phyloP scores from a whole-genome alignment of 495 filamentous ascomycete species.

The Extremus antarcticus region DNA sequence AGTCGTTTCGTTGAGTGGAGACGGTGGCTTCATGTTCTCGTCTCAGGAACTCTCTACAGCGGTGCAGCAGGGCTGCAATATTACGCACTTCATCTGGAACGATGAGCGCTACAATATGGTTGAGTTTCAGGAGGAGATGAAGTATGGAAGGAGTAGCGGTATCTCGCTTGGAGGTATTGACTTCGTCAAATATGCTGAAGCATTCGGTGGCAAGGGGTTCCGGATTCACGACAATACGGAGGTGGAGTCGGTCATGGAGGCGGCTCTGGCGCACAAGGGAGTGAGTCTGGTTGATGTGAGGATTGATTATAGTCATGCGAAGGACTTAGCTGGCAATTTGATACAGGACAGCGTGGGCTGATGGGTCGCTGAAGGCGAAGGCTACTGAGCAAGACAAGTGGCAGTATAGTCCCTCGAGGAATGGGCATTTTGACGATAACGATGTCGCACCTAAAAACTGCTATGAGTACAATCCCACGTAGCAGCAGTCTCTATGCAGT shows the following conservation, averaged over 20 bases:
- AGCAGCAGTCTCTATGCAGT: too few relatives aligned
- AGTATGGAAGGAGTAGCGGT: constrained; percentile 30
- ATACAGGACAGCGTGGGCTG: constrained; percentile 20
- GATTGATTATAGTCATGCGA: constrained; percentile 28
- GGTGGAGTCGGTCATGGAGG: constrained; percentile 27
- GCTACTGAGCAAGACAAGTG: background rate
- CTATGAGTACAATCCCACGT: too few relatives aligned
- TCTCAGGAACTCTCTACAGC: constrained; percentile 26
- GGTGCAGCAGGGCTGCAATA: constrained; percentile 32
- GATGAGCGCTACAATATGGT: constrained; percentile 36
- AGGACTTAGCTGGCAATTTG: constrained; percentile 15
- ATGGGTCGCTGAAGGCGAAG: background rate
- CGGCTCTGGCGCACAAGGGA: constrained; percentile 27
- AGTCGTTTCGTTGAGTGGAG: constrained; percentile 24
- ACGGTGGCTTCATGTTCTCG: constrained; percentile 36
- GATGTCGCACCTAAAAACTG: too few relatives aligned
- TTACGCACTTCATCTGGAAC: constrained; percentile 36
- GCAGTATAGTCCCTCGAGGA: background rate
- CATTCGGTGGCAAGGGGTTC: constrained; percentile 31
- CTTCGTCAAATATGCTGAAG: constrained; percentile 31
- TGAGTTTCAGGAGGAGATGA: constrained; percentile 34
- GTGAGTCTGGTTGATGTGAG: constrained; percentile 31
- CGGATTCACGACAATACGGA: constrained; percentile 19
- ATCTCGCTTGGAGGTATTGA: constrained; percentile 31
- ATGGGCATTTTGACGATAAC: too few relatives aligned